These are phyloP conservation scores for Lasiodiplodia citricola DNA, from an alignment of 2,329 filamentous ascomycete species.

Conservation along the genomic window DNA sequence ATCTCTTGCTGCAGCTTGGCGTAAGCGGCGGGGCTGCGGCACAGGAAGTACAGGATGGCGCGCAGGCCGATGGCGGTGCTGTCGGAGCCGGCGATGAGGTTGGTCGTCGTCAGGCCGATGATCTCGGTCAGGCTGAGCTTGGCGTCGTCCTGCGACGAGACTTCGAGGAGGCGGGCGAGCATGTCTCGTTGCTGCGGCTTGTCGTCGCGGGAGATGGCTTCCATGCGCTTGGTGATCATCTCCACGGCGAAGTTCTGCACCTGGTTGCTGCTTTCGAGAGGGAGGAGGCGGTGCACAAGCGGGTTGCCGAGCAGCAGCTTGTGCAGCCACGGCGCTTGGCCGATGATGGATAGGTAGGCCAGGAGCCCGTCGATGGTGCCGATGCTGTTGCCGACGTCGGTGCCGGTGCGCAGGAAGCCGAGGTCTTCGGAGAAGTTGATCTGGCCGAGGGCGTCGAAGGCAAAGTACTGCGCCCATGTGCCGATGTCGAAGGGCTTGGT, in stretches of 20 bases:
- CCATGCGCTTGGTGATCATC: not conserved
- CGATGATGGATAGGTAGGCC: not conserved
- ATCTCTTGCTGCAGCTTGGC: slow-evolving; percentile 28
- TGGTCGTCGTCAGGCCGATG: slow-evolving; percentile 1
- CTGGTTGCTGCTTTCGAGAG: slow-evolving; percentile 9
- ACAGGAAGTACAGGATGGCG: slow-evolving; percentile 26
- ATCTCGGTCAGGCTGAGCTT: slow-evolving; percentile 5
- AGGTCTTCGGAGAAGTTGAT: slow-evolving; percentile 12
- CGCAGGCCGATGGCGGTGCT: slow-evolving; percentile 29
- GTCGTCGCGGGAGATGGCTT: rapidly evolving
- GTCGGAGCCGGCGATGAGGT: slow-evolving; percentile 27
- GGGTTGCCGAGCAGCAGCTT: slow-evolving; percentile 1
- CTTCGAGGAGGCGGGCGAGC: not conserved
- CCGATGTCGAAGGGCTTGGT: not conserved
- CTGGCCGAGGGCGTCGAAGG: not conserved
- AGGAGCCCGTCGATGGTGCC: slow-evolving; percentile 8
- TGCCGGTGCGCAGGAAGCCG: not conserved
- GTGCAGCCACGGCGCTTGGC: slow-evolving; percentile 5
- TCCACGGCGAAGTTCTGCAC: not conserved
- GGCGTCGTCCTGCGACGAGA: not conserved
- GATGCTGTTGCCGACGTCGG: slow-evolving; percentile 5
- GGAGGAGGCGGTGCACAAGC: not conserved
- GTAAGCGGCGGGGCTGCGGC: slow-evolving; percentile 26
- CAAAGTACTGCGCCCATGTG: slow-evolving; percentile 1
- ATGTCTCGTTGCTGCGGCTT: not conserved